Percentiles rank a stretch among this genome's conserved stretches.
Evolutionary conservation across 129 eudicot species (phyloP).

Genomic region (Daucus carota): DNA sequence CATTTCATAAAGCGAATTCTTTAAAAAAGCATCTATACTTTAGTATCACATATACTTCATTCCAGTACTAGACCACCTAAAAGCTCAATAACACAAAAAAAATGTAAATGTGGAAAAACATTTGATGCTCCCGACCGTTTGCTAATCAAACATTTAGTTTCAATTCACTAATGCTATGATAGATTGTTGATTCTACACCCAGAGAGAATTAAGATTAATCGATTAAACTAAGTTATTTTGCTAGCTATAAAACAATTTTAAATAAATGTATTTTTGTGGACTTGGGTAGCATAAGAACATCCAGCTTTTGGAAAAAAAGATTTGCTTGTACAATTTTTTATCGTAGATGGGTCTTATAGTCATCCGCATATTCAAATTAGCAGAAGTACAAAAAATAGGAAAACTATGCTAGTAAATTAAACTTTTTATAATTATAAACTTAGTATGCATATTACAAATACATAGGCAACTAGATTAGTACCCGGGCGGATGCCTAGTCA

Average conservation of each 20-base stretch:
- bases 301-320: not conserved
- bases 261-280: not conserved
- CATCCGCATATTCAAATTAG: not conserved
- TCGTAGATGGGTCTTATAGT: not conserved
- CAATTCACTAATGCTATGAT: not conserved
- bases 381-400: not conserved
- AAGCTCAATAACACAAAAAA: not conserved
- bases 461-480: no score
- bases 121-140: not conserved
- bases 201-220: not conserved
- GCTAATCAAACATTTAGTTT: not conserved
- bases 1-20: no score
- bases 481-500: no score
- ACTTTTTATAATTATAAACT: no score
- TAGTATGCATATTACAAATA: no score
- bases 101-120: not conserved
- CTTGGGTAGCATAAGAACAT: not conserved
- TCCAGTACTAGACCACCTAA: not conserved
- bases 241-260: not conserved
- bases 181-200: not conserved
- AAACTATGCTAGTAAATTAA: not conserved
- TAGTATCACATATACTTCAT: not conserved
- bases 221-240: not conserved
- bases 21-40: not conserved
- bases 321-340: not conserved